Percentiles rank a stretch among this genome's conserved stretches.
Evolutionary conservation across 192 early-diverging fungal species (phyloP).

Genomic region (Entomortierella parvispora): DNA sequence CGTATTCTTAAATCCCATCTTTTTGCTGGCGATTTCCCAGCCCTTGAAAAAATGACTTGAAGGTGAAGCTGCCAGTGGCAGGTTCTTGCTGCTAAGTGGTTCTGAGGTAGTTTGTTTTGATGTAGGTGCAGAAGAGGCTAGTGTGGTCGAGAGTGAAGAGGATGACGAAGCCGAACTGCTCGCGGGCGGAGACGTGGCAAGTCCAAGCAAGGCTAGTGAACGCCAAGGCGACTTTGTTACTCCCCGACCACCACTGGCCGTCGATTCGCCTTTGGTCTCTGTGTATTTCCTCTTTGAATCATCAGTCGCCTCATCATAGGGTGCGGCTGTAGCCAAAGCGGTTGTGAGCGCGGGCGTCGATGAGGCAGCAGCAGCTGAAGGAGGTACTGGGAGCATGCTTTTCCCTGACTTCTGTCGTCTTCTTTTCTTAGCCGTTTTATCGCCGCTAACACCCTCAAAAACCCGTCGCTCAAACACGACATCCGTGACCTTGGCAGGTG

Average conservation of each 20-base stretch:
- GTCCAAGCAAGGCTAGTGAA: constrained; percentile 7
- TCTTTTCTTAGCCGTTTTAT: no score
- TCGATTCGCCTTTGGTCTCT: neutral
- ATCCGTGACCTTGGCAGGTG: constrained; percentile 25
- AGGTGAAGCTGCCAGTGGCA: no score
- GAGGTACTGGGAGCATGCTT: no score
- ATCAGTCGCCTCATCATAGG: no score
- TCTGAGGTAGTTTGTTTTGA: constrained; percentile 1
- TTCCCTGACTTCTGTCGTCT: no score
- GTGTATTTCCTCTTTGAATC: neutral
- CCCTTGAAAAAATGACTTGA: neutral
- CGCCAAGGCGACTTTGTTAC: neutral
- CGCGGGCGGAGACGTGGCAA: constrained; percentile 3
- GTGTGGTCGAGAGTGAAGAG: neutral
- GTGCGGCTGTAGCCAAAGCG: no score
- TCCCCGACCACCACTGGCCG: neutral
- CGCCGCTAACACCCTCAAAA: neutral
- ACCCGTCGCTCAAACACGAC: constrained; percentile 16
- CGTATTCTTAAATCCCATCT: constrained; percentile 15
- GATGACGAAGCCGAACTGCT: neutral
- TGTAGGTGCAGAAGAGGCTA: constrained; percentile 3
- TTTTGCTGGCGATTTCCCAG: neutral
- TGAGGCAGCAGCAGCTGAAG: neutral
- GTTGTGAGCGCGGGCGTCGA: neutral
- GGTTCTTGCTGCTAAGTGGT: no score